Evolutionary conservation across 495 filamentous ascomycete species (phyloP).

Genomic region (Neurospora sp.): DNA sequence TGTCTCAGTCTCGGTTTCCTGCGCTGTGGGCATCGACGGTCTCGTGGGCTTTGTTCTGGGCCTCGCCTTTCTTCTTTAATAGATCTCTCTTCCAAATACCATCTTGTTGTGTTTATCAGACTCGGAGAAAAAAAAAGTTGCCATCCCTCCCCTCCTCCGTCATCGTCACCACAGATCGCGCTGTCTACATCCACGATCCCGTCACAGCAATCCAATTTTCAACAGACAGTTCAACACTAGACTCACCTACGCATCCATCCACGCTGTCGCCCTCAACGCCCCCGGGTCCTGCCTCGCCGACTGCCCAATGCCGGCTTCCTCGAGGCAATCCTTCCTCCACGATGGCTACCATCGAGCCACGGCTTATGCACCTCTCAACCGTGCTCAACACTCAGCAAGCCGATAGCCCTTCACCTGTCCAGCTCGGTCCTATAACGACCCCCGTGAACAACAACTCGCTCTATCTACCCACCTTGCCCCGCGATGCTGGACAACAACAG

Average conservation of each 20-base stretch:
- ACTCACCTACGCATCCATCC: not conserved
- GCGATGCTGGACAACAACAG: conserved; percentile 19
- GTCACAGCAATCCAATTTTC: not conserved
- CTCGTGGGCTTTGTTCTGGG: not conserved
- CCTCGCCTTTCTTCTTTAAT: not conserved
- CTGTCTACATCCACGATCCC: not conserved
- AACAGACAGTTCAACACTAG: not conserved
- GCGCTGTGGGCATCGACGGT: not conserved
- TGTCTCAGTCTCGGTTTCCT: not conserved
- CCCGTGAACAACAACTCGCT: conserved; percentile 14
- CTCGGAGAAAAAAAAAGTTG: not conserved
- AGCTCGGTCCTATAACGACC: conserved; percentile 25
- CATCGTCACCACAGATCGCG: not conserved
- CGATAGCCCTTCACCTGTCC: conserved; percentile 35
- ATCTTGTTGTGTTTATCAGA: not conserved
- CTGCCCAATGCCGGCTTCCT: conserved; percentile 23
- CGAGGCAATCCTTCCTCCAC: conserved; percentile 21
- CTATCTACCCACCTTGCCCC: conserved; percentile 38
- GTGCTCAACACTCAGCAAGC: conserved; percentile 38
- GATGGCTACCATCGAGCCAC: conserved; percentile 50
- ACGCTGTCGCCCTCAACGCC: not conserved
- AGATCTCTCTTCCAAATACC: not conserved
- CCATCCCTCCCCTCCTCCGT: not conserved
- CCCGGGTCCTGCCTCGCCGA: not conserved
- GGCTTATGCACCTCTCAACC: conserved; percentile 39